phyloP scores from a whole-genome alignment of 2,329 filamentous ascomycete genomes.

The Penicillium palitans region DNA sequence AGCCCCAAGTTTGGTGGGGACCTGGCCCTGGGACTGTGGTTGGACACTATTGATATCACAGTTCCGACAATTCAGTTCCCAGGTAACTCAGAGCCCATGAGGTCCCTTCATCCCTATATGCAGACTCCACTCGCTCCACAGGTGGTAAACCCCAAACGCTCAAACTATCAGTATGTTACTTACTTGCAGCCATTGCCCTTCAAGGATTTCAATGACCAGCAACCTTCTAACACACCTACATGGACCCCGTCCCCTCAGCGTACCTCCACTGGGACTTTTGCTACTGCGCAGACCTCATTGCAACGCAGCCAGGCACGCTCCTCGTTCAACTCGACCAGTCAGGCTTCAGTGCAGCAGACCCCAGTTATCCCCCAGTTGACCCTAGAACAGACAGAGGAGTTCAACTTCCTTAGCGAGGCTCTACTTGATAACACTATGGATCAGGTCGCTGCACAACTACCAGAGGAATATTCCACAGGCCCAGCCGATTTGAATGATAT shows the following conservation, averaged over 20 bases:
- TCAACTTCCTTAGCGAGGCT: background rate
- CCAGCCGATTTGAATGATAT: background rate
- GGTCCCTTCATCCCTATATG: constrained; percentile 2
- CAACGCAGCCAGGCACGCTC: background rate
- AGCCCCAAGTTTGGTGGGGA: background rate
- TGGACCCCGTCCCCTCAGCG: background rate
- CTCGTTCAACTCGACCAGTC: background rate
- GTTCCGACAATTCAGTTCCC: background rate
- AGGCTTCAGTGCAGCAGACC: background rate
- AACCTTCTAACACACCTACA: background rate
- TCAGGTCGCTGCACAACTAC: background rate
- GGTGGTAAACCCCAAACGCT: background rate
- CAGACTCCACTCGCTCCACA: background rate
- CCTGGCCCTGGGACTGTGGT: background rate
- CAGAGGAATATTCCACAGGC: background rate
- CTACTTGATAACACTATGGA: background rate
- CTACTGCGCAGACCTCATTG: background rate
- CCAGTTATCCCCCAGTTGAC: background rate
- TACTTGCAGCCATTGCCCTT: constrained; percentile 12
- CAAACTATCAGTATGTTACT: constrained; percentile 11
- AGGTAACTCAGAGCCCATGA: background rate
- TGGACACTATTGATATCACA: constrained; percentile 4
- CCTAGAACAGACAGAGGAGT: background rate
- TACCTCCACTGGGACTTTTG: background rate
- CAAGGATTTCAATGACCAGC: background rate